These are phyloP conservation scores for Puccinia triticina DNA, from an alignment of 1,284 basidiomycete genomes.

Conservation along the genomic window DNA sequence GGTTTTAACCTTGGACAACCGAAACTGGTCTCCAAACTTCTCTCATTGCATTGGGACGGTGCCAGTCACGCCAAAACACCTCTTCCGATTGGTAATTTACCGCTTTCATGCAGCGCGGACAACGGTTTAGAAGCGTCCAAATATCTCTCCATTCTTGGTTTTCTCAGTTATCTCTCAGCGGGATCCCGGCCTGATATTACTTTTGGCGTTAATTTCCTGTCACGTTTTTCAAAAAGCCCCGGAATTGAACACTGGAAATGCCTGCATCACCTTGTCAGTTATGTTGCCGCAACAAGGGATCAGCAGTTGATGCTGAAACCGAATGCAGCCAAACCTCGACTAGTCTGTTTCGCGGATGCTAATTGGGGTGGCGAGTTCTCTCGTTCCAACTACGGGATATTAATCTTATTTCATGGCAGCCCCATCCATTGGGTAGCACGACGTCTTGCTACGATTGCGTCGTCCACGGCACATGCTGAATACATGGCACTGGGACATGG, in stretches of 20 bases:
- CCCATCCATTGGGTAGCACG: not conserved
- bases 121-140: not conserved
- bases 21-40: not conserved
- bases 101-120: not conserved
- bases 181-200: not conserved
- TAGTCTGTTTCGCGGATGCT: not conserved
- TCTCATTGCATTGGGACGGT: conserved; percentile 7
- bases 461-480: not conserved
- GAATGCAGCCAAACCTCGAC: not conserved
- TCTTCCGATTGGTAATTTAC: not conserved
- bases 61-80: not conserved
- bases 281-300: not conserved
- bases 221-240: not conserved
- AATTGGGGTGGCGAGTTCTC: too few relatives aligned
- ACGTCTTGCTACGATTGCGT: not conserved
- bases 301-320: not conserved
- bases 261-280: not conserved
- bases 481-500: too few relatives aligned
- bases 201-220: not conserved
- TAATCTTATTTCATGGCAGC: not conserved
- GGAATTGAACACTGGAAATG: not conserved
- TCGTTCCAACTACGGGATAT: not conserved
- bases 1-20: not conserved
- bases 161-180: not conserved
- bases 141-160: not conserved